Percentiles rank a stretch among this genome's conserved stretches.
phyloP scores from a whole-genome alignment of 352 stramenopile species.

The Globisporangium heterothallicum region DNA sequence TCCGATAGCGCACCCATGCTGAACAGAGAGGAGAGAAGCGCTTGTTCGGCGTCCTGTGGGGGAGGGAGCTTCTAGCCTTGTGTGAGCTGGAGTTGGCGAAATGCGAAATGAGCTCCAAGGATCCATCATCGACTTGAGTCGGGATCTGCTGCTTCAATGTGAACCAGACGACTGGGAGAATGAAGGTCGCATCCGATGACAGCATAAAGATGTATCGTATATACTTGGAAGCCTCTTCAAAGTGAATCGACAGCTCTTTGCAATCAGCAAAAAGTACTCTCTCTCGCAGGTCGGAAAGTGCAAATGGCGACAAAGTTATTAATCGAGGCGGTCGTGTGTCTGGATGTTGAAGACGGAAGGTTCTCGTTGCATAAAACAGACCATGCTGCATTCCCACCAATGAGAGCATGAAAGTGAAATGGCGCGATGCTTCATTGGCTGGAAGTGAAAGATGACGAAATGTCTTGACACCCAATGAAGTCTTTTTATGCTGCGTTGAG shows the following conservation, averaged over 20 bases:
- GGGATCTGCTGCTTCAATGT: background rate
- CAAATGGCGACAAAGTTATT: no score
- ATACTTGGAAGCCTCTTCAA: background rate
- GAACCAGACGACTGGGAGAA: no score
- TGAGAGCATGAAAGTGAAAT: no score
- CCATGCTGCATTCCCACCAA: background rate
- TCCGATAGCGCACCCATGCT: conserved; percentile 24
- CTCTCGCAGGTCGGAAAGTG: no score
- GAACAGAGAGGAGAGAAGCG: background rate
- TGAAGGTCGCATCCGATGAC: no score
- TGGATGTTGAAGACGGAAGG: conserved; percentile 1
- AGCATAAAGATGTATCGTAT: no score
- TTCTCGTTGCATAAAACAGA: background rate
- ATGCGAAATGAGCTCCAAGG: conserved; percentile 1
- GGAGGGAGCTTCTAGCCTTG: background rate
- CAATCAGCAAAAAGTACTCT: no score
- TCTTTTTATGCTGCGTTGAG: background rate
- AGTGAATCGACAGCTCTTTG: background rate
- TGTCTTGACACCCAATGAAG: background rate
- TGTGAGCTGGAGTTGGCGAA: background rate
- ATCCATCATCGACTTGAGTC: background rate
- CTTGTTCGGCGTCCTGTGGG: no score
- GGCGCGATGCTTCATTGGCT: no score
- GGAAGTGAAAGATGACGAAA: no score
- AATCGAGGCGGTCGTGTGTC: no score